A percentile compares a stretch with the other conserved stretches of the same genome.
Evolutionary conservation across 148 eudicot species (phyloP).

Genomic region (Simmondsia chinensis): DNA sequence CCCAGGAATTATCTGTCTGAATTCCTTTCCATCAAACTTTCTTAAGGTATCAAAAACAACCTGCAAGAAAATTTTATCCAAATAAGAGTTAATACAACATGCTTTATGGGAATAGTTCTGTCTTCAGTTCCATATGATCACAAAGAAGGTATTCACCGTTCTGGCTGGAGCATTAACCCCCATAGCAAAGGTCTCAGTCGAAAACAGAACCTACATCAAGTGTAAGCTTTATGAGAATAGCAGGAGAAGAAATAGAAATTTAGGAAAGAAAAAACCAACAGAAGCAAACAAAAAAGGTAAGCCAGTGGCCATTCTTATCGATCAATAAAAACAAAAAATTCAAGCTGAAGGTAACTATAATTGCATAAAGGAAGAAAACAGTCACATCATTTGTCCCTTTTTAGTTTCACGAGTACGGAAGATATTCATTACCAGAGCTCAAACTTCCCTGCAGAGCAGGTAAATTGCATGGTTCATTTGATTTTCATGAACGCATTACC

Average conservation of each 20-base stretch:
- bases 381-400: too few relatives aligned
- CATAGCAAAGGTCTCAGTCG: conserved; percentile 99
- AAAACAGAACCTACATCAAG: conserved; percentile 72
- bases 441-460: too few relatives aligned
- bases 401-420: too few relatives aligned
- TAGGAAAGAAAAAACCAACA: neutral
- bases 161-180: conserved; percentile 99
- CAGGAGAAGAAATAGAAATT: conserved; percentile 1
- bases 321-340: too few relatives aligned
- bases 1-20: conserved; percentile 88
- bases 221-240: too few relatives aligned
- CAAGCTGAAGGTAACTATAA: too few relatives aligned
- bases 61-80: conserved; percentile 24
- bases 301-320: too few relatives aligned
- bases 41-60: conserved; percentile 91
- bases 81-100: neutral
- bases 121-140: too few relatives aligned
- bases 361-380: too few relatives aligned
- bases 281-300: neutral
- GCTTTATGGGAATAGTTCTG: neutral
- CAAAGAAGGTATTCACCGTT: conserved; percentile 52
- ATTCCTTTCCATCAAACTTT: conserved; percentile 98
- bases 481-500: too few relatives aligned
- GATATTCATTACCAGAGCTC: too few relatives aligned
- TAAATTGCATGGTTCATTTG: too few relatives aligned